Evolutionary conservation across 805 yeast species (phyloP), one percentile per base, ranked within the genome.

Genomic region (Spencermartinsiella europaea): DNA sequence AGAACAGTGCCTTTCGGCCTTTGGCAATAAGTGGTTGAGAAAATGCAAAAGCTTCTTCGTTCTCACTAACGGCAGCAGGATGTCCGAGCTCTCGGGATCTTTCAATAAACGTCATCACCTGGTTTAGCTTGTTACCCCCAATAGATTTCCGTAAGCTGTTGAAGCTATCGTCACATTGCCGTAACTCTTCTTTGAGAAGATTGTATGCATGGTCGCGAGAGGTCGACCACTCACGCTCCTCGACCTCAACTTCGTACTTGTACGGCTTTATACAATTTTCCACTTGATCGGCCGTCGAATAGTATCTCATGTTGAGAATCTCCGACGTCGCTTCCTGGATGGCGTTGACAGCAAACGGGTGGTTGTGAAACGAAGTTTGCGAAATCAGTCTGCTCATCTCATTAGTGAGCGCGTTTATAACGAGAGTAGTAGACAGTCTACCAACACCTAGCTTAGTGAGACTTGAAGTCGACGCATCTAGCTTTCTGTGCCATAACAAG

Each of bases 251-350:
- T 61, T 93, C 99, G 64, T 91, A 93, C 68, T 93, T 93, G 70
- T 84, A 93, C 2, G 99, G 99, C 64, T 93, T 93, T 59, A 93
- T 91, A 68, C 98, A 90, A 65, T 95, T 93, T 60, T 93, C 99
- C 4, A 93, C 98, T 64, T 93, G 99, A 64, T 95, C 99, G 0
- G 99, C 95, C 0, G 99, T 91, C 1, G 95, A 83, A 53, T 81
- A 86, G 62, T 77, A 93, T 53, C 91, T 80, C 21, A 85, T 69
- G 52, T 81, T 81, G 51, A 93, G 71, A 4, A 93, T 95, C 20
- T 81, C 71, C 27, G 77, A 74, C 0, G 96, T 95, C 2, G 97
- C 95, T 35, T 88, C 95, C 44, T 76, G 78, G 7, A 93, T 89
- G 2, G 87, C 82, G 37, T 79, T 77, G 55, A 80, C 80, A 2